Conservation (phyloP, 2,329 filamentous ascomycete genomes). For the Xylariaceae sp. region DNA sequence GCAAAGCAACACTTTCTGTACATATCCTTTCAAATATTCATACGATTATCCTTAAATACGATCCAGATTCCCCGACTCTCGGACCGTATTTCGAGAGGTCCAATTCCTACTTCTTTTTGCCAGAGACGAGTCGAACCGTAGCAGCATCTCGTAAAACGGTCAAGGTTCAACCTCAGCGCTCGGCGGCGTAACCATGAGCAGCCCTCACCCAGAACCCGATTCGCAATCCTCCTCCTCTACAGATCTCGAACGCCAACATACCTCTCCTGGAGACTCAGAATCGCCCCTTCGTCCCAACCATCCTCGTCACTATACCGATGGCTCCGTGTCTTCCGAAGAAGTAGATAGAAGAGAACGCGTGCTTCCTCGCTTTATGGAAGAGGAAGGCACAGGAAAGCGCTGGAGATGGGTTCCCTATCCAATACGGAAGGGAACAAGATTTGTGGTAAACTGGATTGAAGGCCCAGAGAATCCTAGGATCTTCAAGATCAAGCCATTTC, state of each 20-base stretch:
- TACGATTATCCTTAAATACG: too few species aligned
- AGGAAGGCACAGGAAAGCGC: conserved; percentile 46
- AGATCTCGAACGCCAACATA: conserved; percentile 28
- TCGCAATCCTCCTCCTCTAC: conserved; percentile 11
- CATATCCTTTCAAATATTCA: too few species aligned
- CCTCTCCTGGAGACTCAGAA: conserved; percentile 18
- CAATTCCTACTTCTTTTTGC: too few species aligned
- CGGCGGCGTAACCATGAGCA: conserved; percentile 12
- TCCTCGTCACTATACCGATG: conserved; percentile 41
- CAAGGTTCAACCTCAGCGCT: conserved; percentile 4
- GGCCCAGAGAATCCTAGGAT: conserved; percentile 53
- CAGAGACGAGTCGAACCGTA: too few species aligned
- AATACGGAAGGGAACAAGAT: conserved; percentile 42
- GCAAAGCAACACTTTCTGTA: too few species aligned
- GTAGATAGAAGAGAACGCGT: conserved; percentile 39
- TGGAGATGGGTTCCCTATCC: conserved; percentile 59
- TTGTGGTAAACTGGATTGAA: conserved; percentile 46
- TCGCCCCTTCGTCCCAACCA: conserved; percentile 27
- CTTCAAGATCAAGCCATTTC: conserved; percentile 54
- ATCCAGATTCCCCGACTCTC: too few species aligned
- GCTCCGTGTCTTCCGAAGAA: conserved; percentile 22
- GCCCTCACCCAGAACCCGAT: too few species aligned
- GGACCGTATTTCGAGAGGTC: too few species aligned
- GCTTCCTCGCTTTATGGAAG: conserved; percentile 59
- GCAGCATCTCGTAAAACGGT: too few species aligned